phyloP scores from a whole-genome alignment of 169 alveolate species.

The Perkinsus chesapeaki region DNA sequence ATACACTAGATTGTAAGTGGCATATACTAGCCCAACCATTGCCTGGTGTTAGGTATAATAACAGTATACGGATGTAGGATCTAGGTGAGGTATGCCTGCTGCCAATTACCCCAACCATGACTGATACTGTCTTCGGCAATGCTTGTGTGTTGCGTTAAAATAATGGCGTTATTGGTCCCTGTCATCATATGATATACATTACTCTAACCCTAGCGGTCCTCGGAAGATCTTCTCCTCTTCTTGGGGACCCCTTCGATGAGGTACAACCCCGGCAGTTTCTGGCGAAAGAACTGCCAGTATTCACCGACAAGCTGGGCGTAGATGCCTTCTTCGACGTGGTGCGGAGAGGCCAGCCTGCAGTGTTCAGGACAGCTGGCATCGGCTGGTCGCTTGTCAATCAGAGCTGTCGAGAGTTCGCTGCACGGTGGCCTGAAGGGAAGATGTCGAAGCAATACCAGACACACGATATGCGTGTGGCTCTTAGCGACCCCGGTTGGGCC shows the following conservation, averaged over 20 bases:
- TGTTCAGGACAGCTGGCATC: neutral
- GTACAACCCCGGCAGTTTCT: neutral
- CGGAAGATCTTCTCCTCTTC: no score
- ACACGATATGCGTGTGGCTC: neutral
- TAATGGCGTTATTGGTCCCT: no score
- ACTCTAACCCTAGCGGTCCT: no score
- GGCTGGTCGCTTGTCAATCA: neutral
- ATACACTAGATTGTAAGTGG: slow-evolving; percentile 49
- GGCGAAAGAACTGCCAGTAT: neutral
- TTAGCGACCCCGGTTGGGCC: neutral
- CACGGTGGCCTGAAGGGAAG: neutral
- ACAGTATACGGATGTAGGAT: neutral
- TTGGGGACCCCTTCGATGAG: neutral
- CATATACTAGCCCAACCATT: neutral
- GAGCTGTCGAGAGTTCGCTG: neutral
- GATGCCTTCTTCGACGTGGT: neutral
- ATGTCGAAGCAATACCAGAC: neutral
- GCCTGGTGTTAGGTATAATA: neutral
- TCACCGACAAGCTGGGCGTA: neutral
- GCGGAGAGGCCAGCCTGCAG: neutral
- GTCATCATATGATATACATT: no score
- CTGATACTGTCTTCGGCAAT: neutral
- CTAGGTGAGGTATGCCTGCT: neutral
- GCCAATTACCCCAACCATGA: no score
- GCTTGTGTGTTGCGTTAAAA: neutral